phyloP scores from a whole-genome alignment of 345 rosid genomes.

The Kandelia obovata region DNA sequence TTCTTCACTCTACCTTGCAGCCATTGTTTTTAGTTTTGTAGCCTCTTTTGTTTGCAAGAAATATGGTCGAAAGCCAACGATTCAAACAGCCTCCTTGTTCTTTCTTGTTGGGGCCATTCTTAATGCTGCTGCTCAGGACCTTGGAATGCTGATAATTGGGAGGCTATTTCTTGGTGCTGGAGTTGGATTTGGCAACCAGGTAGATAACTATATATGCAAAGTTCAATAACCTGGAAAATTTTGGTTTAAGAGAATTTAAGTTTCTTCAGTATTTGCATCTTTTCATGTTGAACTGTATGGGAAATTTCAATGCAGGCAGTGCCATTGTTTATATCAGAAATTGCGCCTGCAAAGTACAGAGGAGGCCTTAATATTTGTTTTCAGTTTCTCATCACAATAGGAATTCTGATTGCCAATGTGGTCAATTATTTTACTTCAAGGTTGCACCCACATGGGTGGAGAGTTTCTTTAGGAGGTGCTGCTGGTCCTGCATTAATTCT shows the following conservation, averaged over 20 bases:
- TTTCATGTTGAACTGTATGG: neutral
- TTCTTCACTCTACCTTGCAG: slow-evolving; percentile 76
- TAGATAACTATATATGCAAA: neutral
- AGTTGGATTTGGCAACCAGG: slow-evolving; percentile 80
- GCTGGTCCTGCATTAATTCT: slow-evolving; percentile 58
- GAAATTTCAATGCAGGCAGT: slow-evolving; percentile 45
- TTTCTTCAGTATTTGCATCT: neutral
- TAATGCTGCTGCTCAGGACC: slow-evolving; percentile 38
- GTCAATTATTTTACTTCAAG: slow-evolving; percentile 43
- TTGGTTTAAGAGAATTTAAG: slow-evolving; percentile 2
- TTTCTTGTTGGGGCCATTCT: slow-evolving; percentile 56
- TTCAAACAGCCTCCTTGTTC: slow-evolving; percentile 57
- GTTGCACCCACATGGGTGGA: slow-evolving; percentile 48
- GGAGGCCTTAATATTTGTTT: slow-evolving; percentile 66
- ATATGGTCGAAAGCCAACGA: slow-evolving; percentile 49
- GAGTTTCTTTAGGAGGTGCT: slow-evolving; percentile 59
- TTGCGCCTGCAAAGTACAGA: slow-evolving; percentile 56
- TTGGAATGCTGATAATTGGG: slow-evolving; percentile 53
- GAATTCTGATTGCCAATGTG: slow-evolving; percentile 52
- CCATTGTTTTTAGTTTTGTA: slow-evolving; percentile 42
- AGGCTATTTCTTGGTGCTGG: slow-evolving; percentile 62
- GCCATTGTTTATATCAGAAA: slow-evolving; percentile 78
- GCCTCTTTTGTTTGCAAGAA: slow-evolving; percentile 44
- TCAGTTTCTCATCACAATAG: slow-evolving; percentile 67
- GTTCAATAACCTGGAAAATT: neutral